Evolutionary conservation across 2,329 filamentous ascomycete genomes (phyloP).

Genomic region (Botryotinia globosa): DNA sequence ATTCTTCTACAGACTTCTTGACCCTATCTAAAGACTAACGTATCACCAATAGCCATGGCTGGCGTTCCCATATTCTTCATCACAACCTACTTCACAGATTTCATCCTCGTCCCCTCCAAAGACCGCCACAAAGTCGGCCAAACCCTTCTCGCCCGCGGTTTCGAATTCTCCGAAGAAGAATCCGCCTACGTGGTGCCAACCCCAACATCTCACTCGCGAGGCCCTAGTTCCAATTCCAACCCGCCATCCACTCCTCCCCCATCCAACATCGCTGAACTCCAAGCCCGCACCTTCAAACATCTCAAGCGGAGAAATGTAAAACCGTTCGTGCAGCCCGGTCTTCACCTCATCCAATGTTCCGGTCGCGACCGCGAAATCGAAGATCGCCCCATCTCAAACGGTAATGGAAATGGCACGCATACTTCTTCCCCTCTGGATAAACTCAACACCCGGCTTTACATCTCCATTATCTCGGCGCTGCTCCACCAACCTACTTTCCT

Average conservation of each 20-base stretch:
- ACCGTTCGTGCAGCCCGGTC: slow-evolving; percentile 64
- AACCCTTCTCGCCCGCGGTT: slow-evolving; percentile 75
- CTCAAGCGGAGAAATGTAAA: slow-evolving; percentile 74
- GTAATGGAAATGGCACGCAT: slow-evolving; percentile 32
- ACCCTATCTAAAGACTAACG: not conserved
- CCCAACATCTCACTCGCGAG: slow-evolving; percentile 35
- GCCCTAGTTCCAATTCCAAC: slow-evolving; percentile 44
- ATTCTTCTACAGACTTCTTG: not conserved
- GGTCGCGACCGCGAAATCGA: slow-evolving; percentile 47
- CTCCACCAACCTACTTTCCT: slow-evolving; percentile 65
- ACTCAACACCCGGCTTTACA: slow-evolving; percentile 62
- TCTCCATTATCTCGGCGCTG: slow-evolving; percentile 60
- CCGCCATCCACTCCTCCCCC: slow-evolving; percentile 71
- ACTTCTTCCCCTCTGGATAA: slow-evolving; percentile 51
- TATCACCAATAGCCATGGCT: slow-evolving; percentile 61
- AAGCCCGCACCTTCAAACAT: slow-evolving; percentile 77
- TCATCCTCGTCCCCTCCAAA: slow-evolving; percentile 82
- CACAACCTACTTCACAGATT: slow-evolving; percentile 96
- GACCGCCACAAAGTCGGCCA: slow-evolving; percentile 71
- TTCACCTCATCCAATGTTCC: slow-evolving; percentile 80
- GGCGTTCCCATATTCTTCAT: slow-evolving; percentile 98
- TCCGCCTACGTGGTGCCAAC: slow-evolving; percentile 61
- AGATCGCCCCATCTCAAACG: slow-evolving; percentile 40
- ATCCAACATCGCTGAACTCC: slow-evolving; percentile 73
- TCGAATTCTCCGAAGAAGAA: slow-evolving; percentile 74